Evolutionary conservation across 1,284 basidiomycete genomes (phyloP), one percentile per base, ranked within the genome.

Genomic region (Puccinia brachypodii): DNA sequence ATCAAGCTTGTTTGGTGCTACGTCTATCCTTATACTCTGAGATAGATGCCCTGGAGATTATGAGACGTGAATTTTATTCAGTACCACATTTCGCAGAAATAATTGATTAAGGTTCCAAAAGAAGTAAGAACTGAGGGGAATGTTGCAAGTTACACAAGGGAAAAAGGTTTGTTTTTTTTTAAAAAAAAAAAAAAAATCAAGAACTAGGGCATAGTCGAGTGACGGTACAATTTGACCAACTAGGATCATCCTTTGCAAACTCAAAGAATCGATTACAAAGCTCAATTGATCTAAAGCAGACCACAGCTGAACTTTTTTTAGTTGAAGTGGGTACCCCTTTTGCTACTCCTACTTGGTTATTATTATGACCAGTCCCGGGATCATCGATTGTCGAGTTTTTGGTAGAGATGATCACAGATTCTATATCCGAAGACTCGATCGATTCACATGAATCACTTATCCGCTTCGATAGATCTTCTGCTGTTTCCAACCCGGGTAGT

Each of bases 401-500:
- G 33, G 74, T 33, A n/a, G 74, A 76, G 38, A 79, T 72, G 31
- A 79, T 16, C 47, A 79, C 56, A 0, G 77, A 79, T 47, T 79
- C 77, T 8, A 79, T 79, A 36, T 79, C 77, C 56, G 64, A 60
- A 16, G 33, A 7, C n/a, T 50, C 42, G 40, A 79, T 69, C 9
- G 44, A 25, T 50, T 69, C n/a, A 44, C 64, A 68, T 1, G 66
- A 58, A 11, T 25, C 50, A 14, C 64, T 60, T 31, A 79, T 69
- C 7, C 53, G 56, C 2, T 36, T 25, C 6, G 66, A 31, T 62
- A 79, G 42, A 33, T 69, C 47, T 58, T 79, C 64, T 9, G 31
- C 53, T 6, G 77, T 58, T 19, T 60, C 60, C 8, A 79, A 13
- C 1, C 47, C 66, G 22, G 77, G 77, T 19, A 79, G 42, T 25